phyloP scores from a whole-genome alignment of 345 rosid genomes.

The Salix arbutifolia region DNA sequence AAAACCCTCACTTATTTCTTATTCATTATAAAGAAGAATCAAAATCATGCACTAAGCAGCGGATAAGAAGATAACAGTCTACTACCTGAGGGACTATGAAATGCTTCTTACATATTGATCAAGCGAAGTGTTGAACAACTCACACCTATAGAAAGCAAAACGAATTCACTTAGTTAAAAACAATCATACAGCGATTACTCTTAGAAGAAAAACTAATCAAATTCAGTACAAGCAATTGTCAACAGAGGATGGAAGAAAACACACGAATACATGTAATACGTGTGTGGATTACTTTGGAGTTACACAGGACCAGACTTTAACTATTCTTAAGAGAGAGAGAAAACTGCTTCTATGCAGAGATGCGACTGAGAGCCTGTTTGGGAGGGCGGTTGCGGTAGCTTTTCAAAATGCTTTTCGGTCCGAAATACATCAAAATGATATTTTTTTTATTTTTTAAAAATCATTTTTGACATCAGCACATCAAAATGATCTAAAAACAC shows the following conservation, averaged over 20 bases:
- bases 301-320: too few species aligned
- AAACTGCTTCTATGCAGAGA: too few species aligned
- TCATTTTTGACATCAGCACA: too few species aligned
- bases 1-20: neutral
- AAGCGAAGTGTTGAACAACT: constrained; percentile 61
- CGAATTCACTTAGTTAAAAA: neutral
- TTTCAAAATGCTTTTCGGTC: too few species aligned
- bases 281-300: neutral
- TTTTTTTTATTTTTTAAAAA: too few species aligned
- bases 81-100: constrained; percentile 30
- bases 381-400: too few species aligned
- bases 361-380: too few species aligned
- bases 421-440: too few species aligned
- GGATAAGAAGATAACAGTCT: neutral
- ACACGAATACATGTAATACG: neutral
- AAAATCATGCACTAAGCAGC: neutral
- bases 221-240: neutral
- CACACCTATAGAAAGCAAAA: constrained; percentile 48
- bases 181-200: neutral
- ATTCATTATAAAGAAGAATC: neutral
- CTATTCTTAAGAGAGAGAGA: too few species aligned
- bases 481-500: too few species aligned
- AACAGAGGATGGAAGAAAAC: too few species aligned
- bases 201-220: neutral
- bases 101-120: constrained; percentile 82